Conservation (phyloP, 306 rosid genomes). For the Malus sylvestris region DNA sequence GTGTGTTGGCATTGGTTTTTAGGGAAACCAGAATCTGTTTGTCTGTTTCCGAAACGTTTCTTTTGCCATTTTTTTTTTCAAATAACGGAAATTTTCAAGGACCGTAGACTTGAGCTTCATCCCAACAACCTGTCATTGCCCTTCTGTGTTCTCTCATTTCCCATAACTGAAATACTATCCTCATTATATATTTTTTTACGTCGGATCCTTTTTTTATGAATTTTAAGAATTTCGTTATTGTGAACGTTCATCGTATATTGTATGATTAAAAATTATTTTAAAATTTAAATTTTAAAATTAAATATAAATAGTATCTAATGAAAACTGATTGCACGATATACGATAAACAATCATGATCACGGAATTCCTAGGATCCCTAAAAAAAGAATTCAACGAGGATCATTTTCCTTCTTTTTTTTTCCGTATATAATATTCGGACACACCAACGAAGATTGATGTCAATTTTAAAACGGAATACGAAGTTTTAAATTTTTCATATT, state of each 20-base stretch:
- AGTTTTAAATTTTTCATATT: neutral
- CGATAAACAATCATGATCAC: too few species aligned
- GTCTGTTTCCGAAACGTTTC: conserved; percentile 38
- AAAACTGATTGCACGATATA: too few species aligned
- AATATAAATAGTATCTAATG: too few species aligned
- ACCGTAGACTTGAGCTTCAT: conserved; percentile 2
- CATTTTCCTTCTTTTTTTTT: too few species aligned
- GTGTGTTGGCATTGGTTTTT: conserved; percentile 33
- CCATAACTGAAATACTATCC: neutral
- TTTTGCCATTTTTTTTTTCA: conserved; percentile 9
- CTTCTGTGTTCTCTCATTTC: neutral
- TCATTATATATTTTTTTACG: neutral
- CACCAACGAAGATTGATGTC: neutral
- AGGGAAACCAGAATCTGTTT: conserved; percentile 42
- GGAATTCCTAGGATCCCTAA: accelerated
- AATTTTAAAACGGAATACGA: neutral
- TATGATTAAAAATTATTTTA: too few species aligned
- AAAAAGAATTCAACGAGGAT: accelerated
- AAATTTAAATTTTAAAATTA: too few species aligned
- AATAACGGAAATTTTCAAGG: conserved; percentile 28
- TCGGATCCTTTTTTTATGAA: too few species aligned
- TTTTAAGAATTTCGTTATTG: accelerated
- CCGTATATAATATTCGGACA: too few species aligned
- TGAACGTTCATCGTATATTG: too few species aligned
- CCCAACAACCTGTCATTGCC: conserved; percentile 10